Percentiles rank a stretch among this genome's conserved stretches.
Conservation (phyloP, 495 filamentous ascomycete genomes). For the Pyrenula aspistea region DNA sequence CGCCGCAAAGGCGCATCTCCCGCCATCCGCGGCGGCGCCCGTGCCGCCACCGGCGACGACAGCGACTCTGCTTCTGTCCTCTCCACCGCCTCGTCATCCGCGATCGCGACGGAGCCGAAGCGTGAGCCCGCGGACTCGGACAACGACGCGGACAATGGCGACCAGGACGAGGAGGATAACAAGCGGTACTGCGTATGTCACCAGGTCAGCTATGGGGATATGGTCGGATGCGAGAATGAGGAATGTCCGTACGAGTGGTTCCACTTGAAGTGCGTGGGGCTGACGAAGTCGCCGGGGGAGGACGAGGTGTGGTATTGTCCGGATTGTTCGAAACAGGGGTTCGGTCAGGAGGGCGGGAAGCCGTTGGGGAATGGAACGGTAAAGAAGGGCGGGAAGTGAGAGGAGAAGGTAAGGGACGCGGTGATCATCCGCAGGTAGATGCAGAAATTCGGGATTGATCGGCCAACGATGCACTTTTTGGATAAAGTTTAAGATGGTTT, state of each 20-base stretch:
- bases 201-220: conserved; percentile 86
- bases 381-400: background rate
- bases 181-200: conserved; percentile 89
- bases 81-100: background rate
- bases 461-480: no score
- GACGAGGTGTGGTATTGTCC: conserved; percentile 84
- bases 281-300: conserved; percentile 70
- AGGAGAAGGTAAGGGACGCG: no score
- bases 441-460: no score
- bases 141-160: conserved; percentile 47
- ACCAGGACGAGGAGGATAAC: conserved; percentile 63
- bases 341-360: conserved; percentile 19
- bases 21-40: conserved; percentile 10
- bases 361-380: conserved; percentile 32
- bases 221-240: conserved; percentile 96
- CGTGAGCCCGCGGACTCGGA: conserved; percentile 9
- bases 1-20: conserved; percentile 36
- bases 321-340: conserved; percentile 34
- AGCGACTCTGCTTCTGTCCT: conserved; percentile 4
- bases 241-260: conserved; percentile 94
- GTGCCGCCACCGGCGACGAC: conserved; percentile 1
- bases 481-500: no score
- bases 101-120: conserved; percentile 14
- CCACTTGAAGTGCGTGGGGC: conserved; percentile 89
- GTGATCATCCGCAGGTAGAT: no score